Conservation (phyloP, 2,329 filamentous ascomycete species). For the Colletotrichum coccodes region DNA sequence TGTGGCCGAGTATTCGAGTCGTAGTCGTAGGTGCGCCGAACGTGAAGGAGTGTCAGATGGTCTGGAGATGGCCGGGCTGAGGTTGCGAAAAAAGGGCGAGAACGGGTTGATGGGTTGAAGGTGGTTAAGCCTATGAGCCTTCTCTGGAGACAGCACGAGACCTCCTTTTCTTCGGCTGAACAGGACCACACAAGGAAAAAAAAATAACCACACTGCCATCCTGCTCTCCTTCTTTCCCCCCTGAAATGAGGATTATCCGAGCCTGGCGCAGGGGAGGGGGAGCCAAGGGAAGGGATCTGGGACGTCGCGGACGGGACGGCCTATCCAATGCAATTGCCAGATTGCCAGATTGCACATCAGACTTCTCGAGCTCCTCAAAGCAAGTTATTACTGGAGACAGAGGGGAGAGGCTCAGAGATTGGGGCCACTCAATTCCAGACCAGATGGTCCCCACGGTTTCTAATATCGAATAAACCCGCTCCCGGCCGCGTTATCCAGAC, state of each 20-base stretch:
- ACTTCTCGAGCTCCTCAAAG: background rate
- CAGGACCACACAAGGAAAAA: conserved; percentile 9
- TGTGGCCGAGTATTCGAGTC: conserved; percentile 10
- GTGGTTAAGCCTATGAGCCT: conserved; percentile 15
- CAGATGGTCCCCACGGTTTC: background rate
- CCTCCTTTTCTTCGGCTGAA: conserved; percentile 17
- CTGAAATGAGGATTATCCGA: conserved; percentile 33
- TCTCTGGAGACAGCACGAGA: conserved; percentile 20
- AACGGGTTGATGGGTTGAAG: conserved; percentile 1
- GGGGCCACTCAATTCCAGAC: conserved; percentile 5
- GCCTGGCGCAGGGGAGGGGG: conserved; percentile 21
- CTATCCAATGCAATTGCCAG: conserved; percentile 9
- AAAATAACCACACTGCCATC: background rate
- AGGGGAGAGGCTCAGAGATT: background rate
- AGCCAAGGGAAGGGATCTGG: conserved; percentile 9
- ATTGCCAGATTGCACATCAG: background rate
- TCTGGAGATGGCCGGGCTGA: background rate
- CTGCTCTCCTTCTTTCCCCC: background rate
- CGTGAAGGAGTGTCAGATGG: conserved; percentile 24
- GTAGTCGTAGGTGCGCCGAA: background rate
- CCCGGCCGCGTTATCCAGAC: background rate
- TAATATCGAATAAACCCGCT: background rate
- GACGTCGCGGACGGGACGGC: background rate
- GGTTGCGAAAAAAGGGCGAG: background rate
- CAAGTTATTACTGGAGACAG: background rate